Evolutionary conservation across 331 rosid genomes (phyloP), one percentile per base, ranked within the genome.

Genomic region (Telfairia occidentalis): DNA sequence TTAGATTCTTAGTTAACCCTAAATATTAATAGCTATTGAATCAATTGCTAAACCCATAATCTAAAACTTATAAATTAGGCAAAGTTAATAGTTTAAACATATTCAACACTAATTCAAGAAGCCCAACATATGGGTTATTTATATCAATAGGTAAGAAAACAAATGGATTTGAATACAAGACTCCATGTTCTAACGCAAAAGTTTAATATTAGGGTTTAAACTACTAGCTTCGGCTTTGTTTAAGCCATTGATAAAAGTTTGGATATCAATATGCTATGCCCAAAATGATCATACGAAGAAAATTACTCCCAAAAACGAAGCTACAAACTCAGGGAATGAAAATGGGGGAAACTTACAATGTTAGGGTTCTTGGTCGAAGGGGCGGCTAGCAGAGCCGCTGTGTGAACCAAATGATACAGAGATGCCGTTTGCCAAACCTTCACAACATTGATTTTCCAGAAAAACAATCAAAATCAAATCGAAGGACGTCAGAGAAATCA

Each of bases 351-450:
- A 34, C 96, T 85, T 76, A 95, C 99, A 83, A 87, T 53, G 77
- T 80, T 83, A 78, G 99, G 97, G 78, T 77, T 29, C 67, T 87
- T 88, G 2, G 90, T 84, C 21, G 80, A 37, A 24, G 97, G 99
- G 71, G 96, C 89, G 35, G 89, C 88, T 65, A 95, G 78, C 78
- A 95, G 84, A 77, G 99, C 97, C 0, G 90, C 92, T 0, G 99
- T 90, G 78, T 92, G 99, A 77, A 92, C 92, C 90, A 95, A 85
- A 83, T 92, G 99, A 84, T 95, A 95, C 59, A 92, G 89, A 52
- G 99, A 86, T 0, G 96, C 99, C 1, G 99, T 92, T 4, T 95
- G 87, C 99, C 99, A 95, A 74, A 92, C 97, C 99, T 95, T 74
- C 42, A 61, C 78, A 79, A 2, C 2, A 46, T 71, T 77, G 23